Evolutionary conservation across 2,329 filamentous ascomycete species (phyloP).

Genomic region (Fusarium nodosum): DNA sequence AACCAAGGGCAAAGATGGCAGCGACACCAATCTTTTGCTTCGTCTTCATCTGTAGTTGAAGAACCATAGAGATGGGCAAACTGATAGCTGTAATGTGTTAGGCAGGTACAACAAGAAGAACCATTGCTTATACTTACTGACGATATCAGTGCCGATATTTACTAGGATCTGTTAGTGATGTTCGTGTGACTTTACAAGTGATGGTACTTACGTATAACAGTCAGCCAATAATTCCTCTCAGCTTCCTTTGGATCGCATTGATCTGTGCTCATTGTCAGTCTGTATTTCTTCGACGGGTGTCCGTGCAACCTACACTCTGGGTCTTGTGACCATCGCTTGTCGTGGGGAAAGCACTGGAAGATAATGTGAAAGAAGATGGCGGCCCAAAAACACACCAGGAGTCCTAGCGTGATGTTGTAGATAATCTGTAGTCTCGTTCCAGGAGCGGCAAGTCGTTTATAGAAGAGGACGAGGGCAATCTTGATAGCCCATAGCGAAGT

Average conservation of each 20-base stretch:
- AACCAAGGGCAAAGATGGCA: conserved; percentile 52
- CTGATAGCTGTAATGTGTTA: conserved; percentile 47
- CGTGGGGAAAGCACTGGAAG: conserved; percentile 56
- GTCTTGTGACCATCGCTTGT: conserved; percentile 51
- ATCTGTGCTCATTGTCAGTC: conserved; percentile 17
- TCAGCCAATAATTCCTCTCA: conserved; percentile 45
- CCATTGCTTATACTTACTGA: conserved; percentile 28
- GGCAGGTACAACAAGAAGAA: rapidly evolving
- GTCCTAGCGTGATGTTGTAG: conserved; percentile 55
- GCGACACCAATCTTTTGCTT: conserved; percentile 53
- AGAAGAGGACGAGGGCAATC: conserved; percentile 58
- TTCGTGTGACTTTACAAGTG: rapidly evolving
- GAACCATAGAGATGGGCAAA: conserved; percentile 54
- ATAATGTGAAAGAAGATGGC: conserved; percentile 57
- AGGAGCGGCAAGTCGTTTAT: conserved; percentile 56
- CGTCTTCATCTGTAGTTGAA: conserved; percentile 53
- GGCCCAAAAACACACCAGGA: conserved; percentile 51
- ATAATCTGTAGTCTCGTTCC: conserved; percentile 54
- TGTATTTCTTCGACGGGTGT: rapidly evolving
- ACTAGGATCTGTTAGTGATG: conserved; percentile 32
- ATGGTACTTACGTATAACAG: conserved; percentile 32
- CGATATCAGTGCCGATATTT: conserved; percentile 44
- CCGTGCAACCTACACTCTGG: conserved; percentile 36
- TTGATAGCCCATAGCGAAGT: conserved; percentile 59
- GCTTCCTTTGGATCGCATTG: conserved; percentile 39